Conservation (phyloP, 1,284 basidiomycete genomes). For the Sporisorium scitamineum region DNA sequence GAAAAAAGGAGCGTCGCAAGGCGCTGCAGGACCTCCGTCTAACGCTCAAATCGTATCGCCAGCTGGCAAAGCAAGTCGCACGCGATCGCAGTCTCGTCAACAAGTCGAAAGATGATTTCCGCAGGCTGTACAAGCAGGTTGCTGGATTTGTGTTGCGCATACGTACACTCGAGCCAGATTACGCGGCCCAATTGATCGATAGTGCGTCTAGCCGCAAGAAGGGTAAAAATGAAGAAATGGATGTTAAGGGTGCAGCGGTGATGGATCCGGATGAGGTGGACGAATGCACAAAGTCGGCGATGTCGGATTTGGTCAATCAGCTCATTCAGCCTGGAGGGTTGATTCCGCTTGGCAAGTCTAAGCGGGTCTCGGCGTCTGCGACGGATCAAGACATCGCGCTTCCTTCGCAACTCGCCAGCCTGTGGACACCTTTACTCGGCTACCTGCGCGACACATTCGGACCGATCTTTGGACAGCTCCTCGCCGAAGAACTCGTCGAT, state of each 20-base stretch:
- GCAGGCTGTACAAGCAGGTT: slow-evolving; percentile 35
- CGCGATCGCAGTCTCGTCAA: slow-evolving; percentile 54
- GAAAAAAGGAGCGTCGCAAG: slow-evolving; percentile 21
- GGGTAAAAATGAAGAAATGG: slow-evolving; percentile 28
- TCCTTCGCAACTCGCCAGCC: slow-evolving; percentile 17
- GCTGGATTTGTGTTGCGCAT: slow-evolving; percentile 38
- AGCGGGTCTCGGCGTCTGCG: slow-evolving; percentile 19
- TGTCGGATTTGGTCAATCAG: slow-evolving; percentile 29
- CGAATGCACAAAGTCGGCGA: slow-evolving; percentile 34
- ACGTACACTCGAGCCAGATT: slow-evolving; percentile 32
- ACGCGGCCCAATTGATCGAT: slow-evolving; percentile 29
- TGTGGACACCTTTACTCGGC: slow-evolving; percentile 36
- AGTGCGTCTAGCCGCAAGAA: slow-evolving; percentile 13
- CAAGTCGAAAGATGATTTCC: slow-evolving; percentile 31
- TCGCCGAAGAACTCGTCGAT: slow-evolving; percentile 35
- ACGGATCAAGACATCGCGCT: slow-evolving; percentile 10
- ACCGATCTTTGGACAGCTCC: slow-evolving; percentile 25
- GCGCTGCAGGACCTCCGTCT: slow-evolving; percentile 30
- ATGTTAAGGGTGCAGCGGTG: slow-evolving; percentile 6
- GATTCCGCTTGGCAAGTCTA: slow-evolving; percentile 38
- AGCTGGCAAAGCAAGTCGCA: slow-evolving; percentile 47
- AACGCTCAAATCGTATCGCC: slow-evolving; percentile 50
- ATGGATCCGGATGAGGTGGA: slow-evolving; percentile 48
- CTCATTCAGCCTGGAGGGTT: slow-evolving; percentile 37
- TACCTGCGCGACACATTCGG: slow-evolving; percentile 38